Conservation (phyloP, 1,139 yeast species). For the Blastobotrys raffinosifermentans region DNA sequence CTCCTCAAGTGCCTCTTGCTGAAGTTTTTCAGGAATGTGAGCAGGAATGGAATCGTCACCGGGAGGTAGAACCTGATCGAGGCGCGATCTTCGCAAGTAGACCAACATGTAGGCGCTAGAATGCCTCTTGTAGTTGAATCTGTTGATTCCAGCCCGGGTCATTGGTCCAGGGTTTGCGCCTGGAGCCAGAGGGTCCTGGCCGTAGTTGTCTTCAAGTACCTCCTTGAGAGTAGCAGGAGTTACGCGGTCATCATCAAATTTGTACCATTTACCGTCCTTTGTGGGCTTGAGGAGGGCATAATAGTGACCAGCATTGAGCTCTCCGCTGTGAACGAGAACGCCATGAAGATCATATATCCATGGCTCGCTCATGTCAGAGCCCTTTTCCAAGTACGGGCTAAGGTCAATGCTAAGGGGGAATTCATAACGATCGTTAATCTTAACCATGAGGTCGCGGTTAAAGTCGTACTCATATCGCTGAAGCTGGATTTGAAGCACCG, state of each 20-base stretch:
- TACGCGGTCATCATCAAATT: slow-evolving; percentile 93
- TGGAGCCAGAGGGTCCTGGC: slow-evolving; percentile 45
- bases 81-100: slow-evolving; percentile 63
- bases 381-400: slow-evolving; percentile 61
- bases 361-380: slow-evolving; percentile 45
- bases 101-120: slow-evolving; percentile 98
- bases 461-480: slow-evolving; percentile 95
- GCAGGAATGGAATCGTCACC: slow-evolving; percentile 58
- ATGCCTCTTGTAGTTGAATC: slow-evolving; percentile 50
- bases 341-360: slow-evolving; percentile 85
- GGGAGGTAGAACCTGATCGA: slow-evolving; percentile 54
- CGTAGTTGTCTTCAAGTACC: slow-evolving; percentile 89
- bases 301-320: slow-evolving; percentile 92
- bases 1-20: slow-evolving; percentile 53
- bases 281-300: slow-evolving; percentile 88
- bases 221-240: slow-evolving; percentile 78
- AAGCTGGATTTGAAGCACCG: slow-evolving; percentile 85
- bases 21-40: slow-evolving; percentile 62
- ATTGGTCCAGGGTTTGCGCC: slow-evolving; percentile 10
- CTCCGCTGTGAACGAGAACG: slow-evolving; percentile 93
- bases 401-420: slow-evolving; percentile 82
- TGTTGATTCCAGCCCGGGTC: slow-evolving; percentile 12
- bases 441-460: slow-evolving; percentile 80
- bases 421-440: slow-evolving; percentile 88
- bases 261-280: slow-evolving; percentile 67